Evolutionary conservation across 176 grass and related monocot species (phyloP).

Genomic region (Stipa capillata): DNA sequence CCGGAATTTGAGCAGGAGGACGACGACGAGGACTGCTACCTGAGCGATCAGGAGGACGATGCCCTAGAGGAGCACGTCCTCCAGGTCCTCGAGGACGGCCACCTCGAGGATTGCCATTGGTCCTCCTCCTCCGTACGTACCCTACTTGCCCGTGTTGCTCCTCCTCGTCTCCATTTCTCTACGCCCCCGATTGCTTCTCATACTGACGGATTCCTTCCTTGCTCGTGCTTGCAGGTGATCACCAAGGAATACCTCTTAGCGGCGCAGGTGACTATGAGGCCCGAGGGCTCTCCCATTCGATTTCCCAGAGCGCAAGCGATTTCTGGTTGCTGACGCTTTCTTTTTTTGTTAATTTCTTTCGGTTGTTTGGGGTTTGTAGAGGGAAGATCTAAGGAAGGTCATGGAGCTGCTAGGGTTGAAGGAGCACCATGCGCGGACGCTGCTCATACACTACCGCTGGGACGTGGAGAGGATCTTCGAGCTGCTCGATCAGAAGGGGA

Average conservation of each 20-base stretch:
- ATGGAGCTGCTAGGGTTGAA: conserved; percentile 71
- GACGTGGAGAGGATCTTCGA: conserved; percentile 94
- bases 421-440: conserved; percentile 86
- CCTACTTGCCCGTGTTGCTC: neutral
- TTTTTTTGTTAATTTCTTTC: neutral
- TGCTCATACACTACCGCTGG: conserved; percentile 93
- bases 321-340: neutral
- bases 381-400: conserved; percentile 91
- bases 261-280: conserved; percentile 59
- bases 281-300: neutral
- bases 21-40: conserved; percentile 70
- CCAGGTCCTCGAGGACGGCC: conserved; percentile 57
- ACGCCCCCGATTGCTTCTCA: neutral
- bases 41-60: conserved; percentile 72
- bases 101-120: conserved; percentile 72
- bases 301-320: conserved; percentile 10
- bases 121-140: conserved; percentile 50
- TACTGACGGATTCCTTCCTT: conserved; percentile 19
- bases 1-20: conserved; percentile 66
- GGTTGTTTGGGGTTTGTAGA: conserved; percentile 27
- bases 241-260: conserved; percentile 80
- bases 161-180: neutral
- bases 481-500: conserved; percentile 89
- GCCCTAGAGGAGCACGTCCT: conserved; percentile 75
- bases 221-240: conserved; percentile 60